A percentile compares a stretch with the other conserved stretches of the same genome.
Evolutionary conservation across 345 rosid genomes (phyloP).

Genomic region (Corymbia maculata): DNA sequence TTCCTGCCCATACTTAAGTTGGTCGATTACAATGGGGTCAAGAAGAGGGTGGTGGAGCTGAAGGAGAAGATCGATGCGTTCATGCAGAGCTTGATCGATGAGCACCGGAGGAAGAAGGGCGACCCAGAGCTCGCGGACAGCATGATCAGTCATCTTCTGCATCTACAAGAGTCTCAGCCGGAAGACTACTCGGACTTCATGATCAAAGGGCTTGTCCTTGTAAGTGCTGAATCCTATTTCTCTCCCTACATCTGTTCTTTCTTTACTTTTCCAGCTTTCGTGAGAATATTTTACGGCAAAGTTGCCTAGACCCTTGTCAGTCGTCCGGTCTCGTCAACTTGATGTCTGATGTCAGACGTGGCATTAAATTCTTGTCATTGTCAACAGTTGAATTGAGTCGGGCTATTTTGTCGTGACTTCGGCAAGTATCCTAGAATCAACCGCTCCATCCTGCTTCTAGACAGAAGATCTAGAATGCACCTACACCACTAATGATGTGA

Average conservation of each 20-base stretch:
- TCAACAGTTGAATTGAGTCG: no score
- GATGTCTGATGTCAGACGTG: no score
- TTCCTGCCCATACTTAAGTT: conserved; percentile 4
- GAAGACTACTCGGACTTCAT: background rate
- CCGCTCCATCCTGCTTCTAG: background rate
- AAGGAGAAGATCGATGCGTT: conserved; percentile 23
- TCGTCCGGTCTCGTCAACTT: no score
- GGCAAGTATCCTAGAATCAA: background rate
- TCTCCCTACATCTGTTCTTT: background rate
- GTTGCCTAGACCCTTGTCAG: no score
- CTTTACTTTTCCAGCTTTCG: no score
- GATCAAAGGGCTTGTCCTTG: conserved; percentile 47
- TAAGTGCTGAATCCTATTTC: background rate
- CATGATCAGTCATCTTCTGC: conserved; percentile 55
- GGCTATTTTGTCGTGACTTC: no score
- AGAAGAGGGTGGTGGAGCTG: conserved; percentile 21
- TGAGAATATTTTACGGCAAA: no score
- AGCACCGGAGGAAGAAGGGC: conserved; percentile 16
- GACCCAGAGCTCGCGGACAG: conserved; percentile 6
- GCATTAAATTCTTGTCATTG: no score
- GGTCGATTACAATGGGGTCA: conserved; percentile 2
- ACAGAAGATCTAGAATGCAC: background rate
- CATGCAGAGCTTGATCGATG: conserved; percentile 40
- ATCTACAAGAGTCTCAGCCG: conserved; percentile 36
- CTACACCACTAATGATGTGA: background rate